Evolutionary conservation across 805 yeast genomes (phyloP), one percentile per base, ranked within the genome.

Genomic region (Candida tibetensis): DNA sequence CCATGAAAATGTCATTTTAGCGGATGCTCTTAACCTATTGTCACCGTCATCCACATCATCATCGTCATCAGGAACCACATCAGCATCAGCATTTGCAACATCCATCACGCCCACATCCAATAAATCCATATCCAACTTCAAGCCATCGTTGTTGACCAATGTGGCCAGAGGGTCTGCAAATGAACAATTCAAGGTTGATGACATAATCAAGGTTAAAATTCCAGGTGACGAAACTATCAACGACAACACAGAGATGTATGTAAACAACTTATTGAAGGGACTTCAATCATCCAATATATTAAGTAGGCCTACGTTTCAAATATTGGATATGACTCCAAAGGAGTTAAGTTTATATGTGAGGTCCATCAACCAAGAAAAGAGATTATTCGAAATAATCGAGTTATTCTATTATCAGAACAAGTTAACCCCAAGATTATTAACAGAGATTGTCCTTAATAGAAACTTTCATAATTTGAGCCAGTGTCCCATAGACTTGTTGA

Each of bases 1-100:
- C 15, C 17, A 37, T 4, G 57, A 45, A 14, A 56, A 45, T 32
- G 47, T 52, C 9, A 37, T 51, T 12, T 46, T 66, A 28, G 71
- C 70, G 2, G 64, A 62, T 39, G 71, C 71, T 3, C 42, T 66
- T 28, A 65, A 64, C 40, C 56, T 66, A 16, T 49, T 66, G 14
- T 53, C 62, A 4, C 68, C 62, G 22, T 17, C 42, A n/a, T 21
- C 37, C 28, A 28, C 16, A n/a, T 25, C 27, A 17, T 17, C 38
- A 10, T 8, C 28, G 17, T 21, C 25, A n/a, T 21, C 39, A 13
- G 33, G 35, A 3, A 27, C 40, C 17, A n/a, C n/a, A n/a, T n/a
- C n/a, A n/a, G n/a, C n/a, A n/a, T n/a, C n/a, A n/a, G n/a, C n/a
- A n/a, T n/a, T n/a, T n/a, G n/a, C n/a, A n/a, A n/a, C n/a, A n/a